Evolutionary conservation across 2,329 filamentous ascomycete genomes (phyloP).

Genomic region (Calonectria ilicicola): DNA sequence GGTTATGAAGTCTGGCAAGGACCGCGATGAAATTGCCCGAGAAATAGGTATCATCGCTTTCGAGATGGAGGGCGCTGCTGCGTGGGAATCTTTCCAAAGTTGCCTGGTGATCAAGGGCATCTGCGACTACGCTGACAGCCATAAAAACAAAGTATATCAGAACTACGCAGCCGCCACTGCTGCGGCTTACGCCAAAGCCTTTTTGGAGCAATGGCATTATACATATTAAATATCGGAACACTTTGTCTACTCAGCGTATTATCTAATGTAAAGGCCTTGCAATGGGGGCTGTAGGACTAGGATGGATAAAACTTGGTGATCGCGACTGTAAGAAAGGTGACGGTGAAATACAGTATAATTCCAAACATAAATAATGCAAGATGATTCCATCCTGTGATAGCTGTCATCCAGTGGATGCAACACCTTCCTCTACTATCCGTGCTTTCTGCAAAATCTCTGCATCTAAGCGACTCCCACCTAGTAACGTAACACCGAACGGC

Average conservation of each 20-base stretch:
- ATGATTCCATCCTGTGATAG: too few species aligned
- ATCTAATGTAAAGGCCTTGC: too few species aligned
- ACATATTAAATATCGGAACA: too few species aligned
- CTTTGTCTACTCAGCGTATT: background rate
- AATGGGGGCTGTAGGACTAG: background rate
- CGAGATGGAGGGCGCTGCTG: constrained; percentile 8
- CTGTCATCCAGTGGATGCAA: too few species aligned
- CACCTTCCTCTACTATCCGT: too few species aligned
- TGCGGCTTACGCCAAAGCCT: background rate
- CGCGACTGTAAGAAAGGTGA: too few species aligned
- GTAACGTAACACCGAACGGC: too few species aligned
- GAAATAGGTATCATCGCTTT: background rate
- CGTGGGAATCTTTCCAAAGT: background rate
- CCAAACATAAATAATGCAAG: too few species aligned
- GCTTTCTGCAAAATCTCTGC: too few species aligned
- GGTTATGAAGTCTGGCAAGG: constrained; percentile 3
- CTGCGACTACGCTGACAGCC: constrained; percentile 8
- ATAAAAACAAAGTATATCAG: constrained; percentile 4
- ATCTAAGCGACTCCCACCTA: too few species aligned
- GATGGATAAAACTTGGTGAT: background rate
- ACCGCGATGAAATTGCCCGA: background rate
- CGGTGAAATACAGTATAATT: too few species aligned
- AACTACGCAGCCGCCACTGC: background rate
- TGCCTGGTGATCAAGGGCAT: background rate
- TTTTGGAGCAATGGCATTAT: background rate